Evolutionary conservation across 768 basidiomycete species (phyloP).

Genomic region (Exsudoporus frostii): DNA sequence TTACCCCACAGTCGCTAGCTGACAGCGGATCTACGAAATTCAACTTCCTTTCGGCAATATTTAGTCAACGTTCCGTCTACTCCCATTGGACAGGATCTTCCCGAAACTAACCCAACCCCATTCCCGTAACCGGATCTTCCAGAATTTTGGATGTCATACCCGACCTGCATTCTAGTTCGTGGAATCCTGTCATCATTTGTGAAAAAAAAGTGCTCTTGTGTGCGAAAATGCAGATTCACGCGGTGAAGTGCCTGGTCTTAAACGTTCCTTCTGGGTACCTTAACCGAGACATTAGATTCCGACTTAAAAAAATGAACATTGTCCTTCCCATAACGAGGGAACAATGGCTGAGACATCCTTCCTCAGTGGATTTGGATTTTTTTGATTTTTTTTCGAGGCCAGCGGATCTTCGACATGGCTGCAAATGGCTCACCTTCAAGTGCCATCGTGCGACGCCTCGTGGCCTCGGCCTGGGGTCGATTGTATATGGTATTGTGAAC

Average conservation of each 20-base stretch:
- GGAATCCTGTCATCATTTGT: constrained; percentile 6
- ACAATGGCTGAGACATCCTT: constrained; percentile 29
- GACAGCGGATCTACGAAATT: constrained; percentile 1
- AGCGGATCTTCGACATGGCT: constrained; percentile 17
- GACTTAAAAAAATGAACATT: constrained; percentile 25
- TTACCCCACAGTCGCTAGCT: constrained; percentile 13
- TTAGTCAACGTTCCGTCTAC: background rate
- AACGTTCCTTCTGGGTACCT: constrained; percentile 12
- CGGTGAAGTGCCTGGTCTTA: constrained; percentile 17
- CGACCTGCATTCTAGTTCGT: constrained; percentile 3
- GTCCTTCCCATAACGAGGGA: constrained; percentile 31
- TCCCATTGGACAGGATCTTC: constrained; percentile 21
- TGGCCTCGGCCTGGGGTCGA: constrained; percentile 12
- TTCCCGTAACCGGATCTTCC: constrained; percentile 26
- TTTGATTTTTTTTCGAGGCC: constrained; percentile 8
- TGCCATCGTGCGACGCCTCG: constrained; percentile 10
- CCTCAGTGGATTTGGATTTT: constrained; percentile 7
- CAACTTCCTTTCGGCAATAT: background rate
- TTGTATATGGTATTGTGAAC: constrained; percentile 4
- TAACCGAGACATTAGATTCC: constrained; percentile 18
- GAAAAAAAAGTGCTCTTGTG: background rate
- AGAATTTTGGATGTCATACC: constrained; percentile 6
- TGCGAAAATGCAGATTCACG: constrained; percentile 20
- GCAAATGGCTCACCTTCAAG: constrained; percentile 15
- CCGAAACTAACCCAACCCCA: constrained; percentile 14